A percentile compares a stretch with the other conserved stretches of the same genome.
phyloP scores from a whole-genome alignment of 257 asterid species.

The Nicotiana noctiflora region DNA sequence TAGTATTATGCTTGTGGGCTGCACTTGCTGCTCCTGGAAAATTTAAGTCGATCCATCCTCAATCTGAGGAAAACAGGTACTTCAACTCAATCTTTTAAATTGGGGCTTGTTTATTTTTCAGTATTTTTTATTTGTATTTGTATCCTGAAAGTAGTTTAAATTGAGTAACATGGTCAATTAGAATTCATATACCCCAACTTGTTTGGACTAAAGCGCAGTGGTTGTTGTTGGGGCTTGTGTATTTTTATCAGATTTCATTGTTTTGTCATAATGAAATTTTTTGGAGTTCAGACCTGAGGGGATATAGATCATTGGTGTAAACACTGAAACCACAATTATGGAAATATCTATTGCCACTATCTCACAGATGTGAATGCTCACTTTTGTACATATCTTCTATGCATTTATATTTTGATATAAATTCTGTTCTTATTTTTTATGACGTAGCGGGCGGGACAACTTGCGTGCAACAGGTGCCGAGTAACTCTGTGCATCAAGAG shows the following conservation, averaged over 20 bases:
- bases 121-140: too few relatives aligned
- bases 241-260: background rate
- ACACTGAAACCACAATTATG: background rate
- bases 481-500: too few relatives aligned
- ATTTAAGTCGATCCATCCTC: conserved; percentile 75
- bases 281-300: background rate
- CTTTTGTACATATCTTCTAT: background rate
- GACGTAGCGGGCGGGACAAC: too few relatives aligned
- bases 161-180: too few relatives aligned
- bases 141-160: too few relatives aligned
- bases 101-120: background rate
- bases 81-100: background rate
- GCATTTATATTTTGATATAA: background rate
- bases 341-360: background rate
- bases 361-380: background rate
- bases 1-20: conserved; percentile 73
- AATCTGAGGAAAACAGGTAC: conserved; percentile 92
- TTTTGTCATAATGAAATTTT: background rate
- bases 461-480: too few relatives aligned
- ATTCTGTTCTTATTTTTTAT: background rate
- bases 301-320: background rate
- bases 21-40: conserved; percentile 84
- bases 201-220: too few relatives aligned
- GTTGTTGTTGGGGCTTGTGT: background rate
- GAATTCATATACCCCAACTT: too few relatives aligned